Evolutionary conservation across 1,284 basidiomycete genomes (phyloP).

Genomic region (Somion occarium): DNA sequence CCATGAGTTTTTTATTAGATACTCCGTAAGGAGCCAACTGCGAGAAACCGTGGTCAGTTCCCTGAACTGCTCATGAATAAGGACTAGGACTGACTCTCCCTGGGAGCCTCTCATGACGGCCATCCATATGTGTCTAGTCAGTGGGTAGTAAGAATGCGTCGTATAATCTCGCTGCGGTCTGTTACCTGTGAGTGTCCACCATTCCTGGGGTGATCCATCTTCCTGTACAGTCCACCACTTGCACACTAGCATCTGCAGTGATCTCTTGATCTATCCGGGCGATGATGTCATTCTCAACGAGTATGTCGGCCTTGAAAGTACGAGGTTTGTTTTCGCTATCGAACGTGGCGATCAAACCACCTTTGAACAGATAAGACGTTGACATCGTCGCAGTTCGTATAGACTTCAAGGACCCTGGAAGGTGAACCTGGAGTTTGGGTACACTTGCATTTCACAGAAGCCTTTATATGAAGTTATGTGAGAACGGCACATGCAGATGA

Average conservation of each 20-base stretch:
- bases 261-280: slow-evolving; percentile 21
- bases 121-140: slow-evolving; percentile 27
- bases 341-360: slow-evolving; percentile 25
- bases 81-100: slow-evolving; percentile 21
- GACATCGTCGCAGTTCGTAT: not conserved
- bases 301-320: slow-evolving; percentile 25
- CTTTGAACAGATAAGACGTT: slow-evolving; percentile 24
- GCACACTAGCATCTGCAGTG: slow-evolving; percentile 14
- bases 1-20: slow-evolving; percentile 27
- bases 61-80: no score
- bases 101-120: slow-evolving; percentile 25
- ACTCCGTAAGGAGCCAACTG: slow-evolving; percentile 28
- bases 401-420: not conserved
- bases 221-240: slow-evolving; percentile 25
- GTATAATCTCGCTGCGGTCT: not conserved
- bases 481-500: not conserved
- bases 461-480: not conserved
- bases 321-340: slow-evolving; percentile 17
- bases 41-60: not conserved
- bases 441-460: not conserved
- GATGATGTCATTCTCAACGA: slow-evolving; percentile 24
- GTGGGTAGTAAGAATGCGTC: not conserved
- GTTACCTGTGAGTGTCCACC: slow-evolving; percentile 29
- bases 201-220: slow-evolving; percentile 30
- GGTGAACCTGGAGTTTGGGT: not conserved